These are phyloP conservation scores for Populus davidiana DNA, from an alignment of 345 rosid genomes.

Conservation along the genomic window DNA sequence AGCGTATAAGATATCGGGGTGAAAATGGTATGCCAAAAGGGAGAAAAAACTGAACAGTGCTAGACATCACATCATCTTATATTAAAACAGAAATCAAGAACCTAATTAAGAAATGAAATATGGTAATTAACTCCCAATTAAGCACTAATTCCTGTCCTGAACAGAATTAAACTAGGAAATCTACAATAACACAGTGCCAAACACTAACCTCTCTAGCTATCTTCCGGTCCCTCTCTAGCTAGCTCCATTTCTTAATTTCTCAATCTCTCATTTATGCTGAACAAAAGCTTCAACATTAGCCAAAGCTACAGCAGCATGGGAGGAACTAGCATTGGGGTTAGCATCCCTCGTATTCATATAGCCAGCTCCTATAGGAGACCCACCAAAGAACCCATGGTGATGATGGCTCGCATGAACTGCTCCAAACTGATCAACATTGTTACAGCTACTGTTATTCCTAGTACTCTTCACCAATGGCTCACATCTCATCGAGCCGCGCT, in stretches of 20 bases:
- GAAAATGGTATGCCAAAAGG: no score
- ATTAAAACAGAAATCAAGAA: neutral
- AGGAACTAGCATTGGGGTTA: conserved; percentile 18
- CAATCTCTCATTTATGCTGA: conserved; percentile 26
- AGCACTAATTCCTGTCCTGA: neutral
- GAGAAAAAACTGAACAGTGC: neutral
- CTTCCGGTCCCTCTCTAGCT: neutral
- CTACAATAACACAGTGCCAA: neutral
- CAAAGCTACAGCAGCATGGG: conserved; percentile 15
- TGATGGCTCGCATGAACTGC: conserved; percentile 38
- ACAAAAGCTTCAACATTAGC: conserved; percentile 23
- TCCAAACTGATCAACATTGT: conserved; percentile 30
- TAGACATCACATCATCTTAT: neutral
- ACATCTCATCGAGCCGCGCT: conserved; percentile 48
- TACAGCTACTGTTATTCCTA: conserved; percentile 17
- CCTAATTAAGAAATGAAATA: neutral
- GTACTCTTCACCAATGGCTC: conserved; percentile 47
- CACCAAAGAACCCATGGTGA: conserved; percentile 43
- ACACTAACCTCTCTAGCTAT: neutral
- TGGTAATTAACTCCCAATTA: neutral
- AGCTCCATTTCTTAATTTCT: neutral
- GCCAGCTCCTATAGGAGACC: conserved; percentile 24
- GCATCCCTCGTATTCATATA: conserved; percentile 32
- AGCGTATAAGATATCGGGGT: no score
- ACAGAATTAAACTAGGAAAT: neutral